phyloP scores from a whole-genome alignment of 2,329 filamentous ascomycete species.

The Cercospora berteroae region DNA sequence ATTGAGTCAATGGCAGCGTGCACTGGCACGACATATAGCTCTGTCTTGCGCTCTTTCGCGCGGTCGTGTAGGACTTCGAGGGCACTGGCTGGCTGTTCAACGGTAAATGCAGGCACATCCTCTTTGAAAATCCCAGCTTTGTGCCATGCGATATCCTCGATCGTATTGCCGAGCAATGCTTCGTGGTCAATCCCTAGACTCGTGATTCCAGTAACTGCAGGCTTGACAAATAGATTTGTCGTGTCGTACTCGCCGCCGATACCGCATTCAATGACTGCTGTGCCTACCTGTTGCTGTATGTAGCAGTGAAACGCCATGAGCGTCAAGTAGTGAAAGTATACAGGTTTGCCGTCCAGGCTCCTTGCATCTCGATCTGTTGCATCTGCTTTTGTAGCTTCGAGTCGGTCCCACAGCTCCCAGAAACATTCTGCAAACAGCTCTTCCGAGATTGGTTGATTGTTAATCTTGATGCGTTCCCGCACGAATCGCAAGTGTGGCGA shows the following conservation, averaged over 20 bases:
- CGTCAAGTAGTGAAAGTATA: slow-evolving; percentile 90
- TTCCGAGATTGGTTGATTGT: slow-evolving; percentile 68
- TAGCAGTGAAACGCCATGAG: slow-evolving; percentile 86
- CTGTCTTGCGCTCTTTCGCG: slow-evolving; percentile 51
- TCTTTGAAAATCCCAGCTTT: slow-evolving; percentile 84
- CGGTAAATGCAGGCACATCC: slow-evolving; percentile 62
- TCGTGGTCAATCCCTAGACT: slow-evolving; percentile 85
- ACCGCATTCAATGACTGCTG: slow-evolving; percentile 85
- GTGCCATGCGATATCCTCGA: slow-evolving; percentile 85
- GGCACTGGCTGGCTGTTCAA: slow-evolving; percentile 55
- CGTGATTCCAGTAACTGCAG: slow-evolving; percentile 71
- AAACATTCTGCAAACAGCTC: slow-evolving; percentile 72
- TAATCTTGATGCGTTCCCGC: slow-evolving; percentile 78
- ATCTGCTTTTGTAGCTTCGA: slow-evolving; percentile 55
- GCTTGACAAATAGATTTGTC: slow-evolving; percentile 76
- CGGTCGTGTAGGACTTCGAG: slow-evolving; percentile 57
- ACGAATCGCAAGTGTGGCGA: slow-evolving; percentile 82
- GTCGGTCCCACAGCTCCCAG: slow-evolving; percentile 76
- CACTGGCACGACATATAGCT: slow-evolving; percentile 49
- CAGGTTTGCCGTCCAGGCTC: slow-evolving; percentile 66
- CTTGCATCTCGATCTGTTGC: slow-evolving; percentile 52
- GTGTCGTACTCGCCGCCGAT: slow-evolving; percentile 92
- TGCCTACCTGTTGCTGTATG: slow-evolving; percentile 68
- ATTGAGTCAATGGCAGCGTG: slow-evolving; percentile 51
- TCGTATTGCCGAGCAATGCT: slow-evolving; percentile 72